phyloP scores from a whole-genome alignment of 768 basidiomycete species.

The Phlebiopsis flavidoalba region DNA sequence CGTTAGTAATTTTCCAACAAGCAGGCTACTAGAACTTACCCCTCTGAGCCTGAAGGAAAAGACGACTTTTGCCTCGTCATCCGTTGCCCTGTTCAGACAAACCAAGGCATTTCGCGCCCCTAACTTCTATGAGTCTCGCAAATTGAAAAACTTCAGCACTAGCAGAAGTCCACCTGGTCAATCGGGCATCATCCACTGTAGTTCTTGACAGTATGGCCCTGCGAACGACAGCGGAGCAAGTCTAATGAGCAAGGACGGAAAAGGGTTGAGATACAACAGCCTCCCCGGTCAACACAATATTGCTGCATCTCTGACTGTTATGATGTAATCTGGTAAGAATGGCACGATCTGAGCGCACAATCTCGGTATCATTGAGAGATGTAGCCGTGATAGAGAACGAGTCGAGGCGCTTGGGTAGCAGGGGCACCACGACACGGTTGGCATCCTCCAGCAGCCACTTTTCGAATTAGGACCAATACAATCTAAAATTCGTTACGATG shows the following conservation, averaged over 20 bases:
- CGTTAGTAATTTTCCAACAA: constrained; percentile 19
- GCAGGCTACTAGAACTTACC: constrained; percentile 37
- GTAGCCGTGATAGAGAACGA: constrained; percentile 37
- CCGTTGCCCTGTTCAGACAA: constrained; percentile 72
- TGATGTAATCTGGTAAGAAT: constrained; percentile 83
- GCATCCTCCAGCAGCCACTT: constrained; percentile 66
- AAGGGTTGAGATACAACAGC: not conserved
- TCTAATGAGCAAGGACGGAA: constrained; percentile 41
- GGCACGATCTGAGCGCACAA: constrained; percentile 34
- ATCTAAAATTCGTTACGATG: constrained; percentile 38
- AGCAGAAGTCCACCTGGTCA: too few relatives aligned
- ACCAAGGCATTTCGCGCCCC: constrained; percentile 65
- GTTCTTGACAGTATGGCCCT: constrained; percentile 81
- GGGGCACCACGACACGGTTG: constrained; percentile 25
- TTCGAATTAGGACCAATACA: constrained; percentile 75
- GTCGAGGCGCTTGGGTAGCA: constrained; percentile 29
- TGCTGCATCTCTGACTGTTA: constrained; percentile 79
- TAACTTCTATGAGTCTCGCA: constrained; percentile 91
- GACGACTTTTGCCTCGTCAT: constrained; percentile 68
- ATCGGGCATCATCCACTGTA: constrained; percentile 85
- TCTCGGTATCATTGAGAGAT: constrained; percentile 33
- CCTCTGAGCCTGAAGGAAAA: constrained; percentile 60
- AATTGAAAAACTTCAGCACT: constrained; percentile 77
- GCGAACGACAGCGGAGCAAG: constrained; percentile 78
- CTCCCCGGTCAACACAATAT: too few relatives aligned